Base-by-base conservation (phyloP, 2,329 filamentous ascomycete genomes). In the Botrytis elliptica region DNA sequence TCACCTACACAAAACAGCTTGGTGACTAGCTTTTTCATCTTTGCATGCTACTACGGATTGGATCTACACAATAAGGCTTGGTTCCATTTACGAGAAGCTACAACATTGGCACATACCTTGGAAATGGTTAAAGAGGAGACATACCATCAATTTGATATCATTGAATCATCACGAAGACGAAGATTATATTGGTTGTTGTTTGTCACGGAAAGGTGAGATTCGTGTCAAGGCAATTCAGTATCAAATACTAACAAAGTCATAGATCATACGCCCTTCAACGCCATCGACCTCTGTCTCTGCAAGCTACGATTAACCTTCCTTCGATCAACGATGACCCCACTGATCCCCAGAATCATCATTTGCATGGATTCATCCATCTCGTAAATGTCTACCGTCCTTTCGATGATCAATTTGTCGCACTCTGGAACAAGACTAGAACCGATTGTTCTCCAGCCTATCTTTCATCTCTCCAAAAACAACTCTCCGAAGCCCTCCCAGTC, bases 21-120 rank as follows among this genome's bases (percentile, higher is more conserved):
- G 20, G 89, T 90, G 74, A 93, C 91, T n/a, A 94, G 91, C 71
- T 94, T 93, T 82, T 94, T 95, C 81, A 81, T 95, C 40, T 94
- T 93, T 78, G 91, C 88, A 55, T 91, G 90, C 74, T 89, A 91
- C 80, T 91, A 92, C 75, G 91, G 89, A 55, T 84, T 93, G 65
- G 91, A 94, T 75, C 86, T 90, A 80, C 91, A 94, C 80, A 90
- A 92, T 75, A 90, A 90, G 81, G 92, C 92, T 1, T 95, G 93
- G 92, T 94, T 90, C 79, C 90, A 93, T 80, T 84, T 95, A 16
- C 89, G 92, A 40, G 93, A 96, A 82, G 91, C 92, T 9, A 91
- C 90, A 2, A 94, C 92, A 9, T 85, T 95, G 81, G 86, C 88
- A 42, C 86, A 89, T 77, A 87, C 91, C 78, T 82, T 85, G 42